phyloP scores from a whole-genome alignment of 257 asterid genomes.

The Solanum pimpinellifolium region DNA sequence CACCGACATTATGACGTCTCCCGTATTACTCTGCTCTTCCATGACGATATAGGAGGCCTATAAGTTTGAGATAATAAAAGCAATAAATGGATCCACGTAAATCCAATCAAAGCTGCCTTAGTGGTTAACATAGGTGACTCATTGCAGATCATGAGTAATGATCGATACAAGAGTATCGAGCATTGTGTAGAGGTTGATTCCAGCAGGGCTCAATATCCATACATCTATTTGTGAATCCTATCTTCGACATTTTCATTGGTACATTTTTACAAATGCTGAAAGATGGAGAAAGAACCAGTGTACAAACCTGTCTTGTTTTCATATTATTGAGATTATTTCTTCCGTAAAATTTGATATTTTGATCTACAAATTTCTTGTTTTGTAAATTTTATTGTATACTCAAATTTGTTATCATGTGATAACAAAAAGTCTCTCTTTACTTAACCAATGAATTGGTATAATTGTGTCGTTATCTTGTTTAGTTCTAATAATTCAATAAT shows the following conservation, averaged over 20 bases:
- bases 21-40: constrained; percentile 37
- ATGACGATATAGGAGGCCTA: constrained; percentile 44
- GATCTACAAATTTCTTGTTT: not conserved
- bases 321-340: constrained; percentile 38
- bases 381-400: not conserved
- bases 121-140: constrained; percentile 36
- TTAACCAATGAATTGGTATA: not conserved
- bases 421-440: not conserved
- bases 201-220: constrained; percentile 25
- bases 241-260: constrained; percentile 17
- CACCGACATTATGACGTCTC: constrained; percentile 36
- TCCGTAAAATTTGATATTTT: constrained; percentile 16
- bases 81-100: constrained; percentile 32
- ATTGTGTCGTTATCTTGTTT: too few relatives aligned
- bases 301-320: constrained; percentile 25
- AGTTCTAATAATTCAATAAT: not conserved
- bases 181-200: constrained; percentile 27
- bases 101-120: constrained; percentile 31
- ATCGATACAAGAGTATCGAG: constrained; percentile 43
- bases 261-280: constrained; percentile 30
- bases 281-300: constrained; percentile 23
- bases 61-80: constrained; percentile 19
- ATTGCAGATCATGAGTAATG: constrained; percentile 42
- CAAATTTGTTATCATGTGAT: not conserved
- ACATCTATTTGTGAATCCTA: constrained; percentile 32